Evolutionary conservation across 441 rosid genomes (phyloP).

Genomic region (Corymbia calophylla): DNA sequence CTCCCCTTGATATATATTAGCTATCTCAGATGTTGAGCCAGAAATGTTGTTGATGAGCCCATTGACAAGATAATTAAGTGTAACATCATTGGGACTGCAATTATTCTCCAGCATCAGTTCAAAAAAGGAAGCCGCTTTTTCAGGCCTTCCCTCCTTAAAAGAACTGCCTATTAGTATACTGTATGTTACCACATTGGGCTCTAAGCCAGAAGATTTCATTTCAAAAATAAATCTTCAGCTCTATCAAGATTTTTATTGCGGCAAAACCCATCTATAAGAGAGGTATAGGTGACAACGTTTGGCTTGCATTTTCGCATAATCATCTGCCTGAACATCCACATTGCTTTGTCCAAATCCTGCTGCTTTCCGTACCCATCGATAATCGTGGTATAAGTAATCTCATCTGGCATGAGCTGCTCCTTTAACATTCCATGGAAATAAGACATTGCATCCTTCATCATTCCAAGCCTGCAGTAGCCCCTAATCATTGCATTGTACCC

Average conservation of each 20-base stretch:
- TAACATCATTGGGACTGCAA: constrained; percentile 63
- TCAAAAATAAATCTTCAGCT: constrained; percentile 56
- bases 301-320: constrained; percentile 54
- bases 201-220: constrained; percentile 48
- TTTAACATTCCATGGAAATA: constrained; percentile 45
- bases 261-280: constrained; percentile 69
- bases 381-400: constrained; percentile 74
- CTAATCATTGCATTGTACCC: constrained; percentile 79
- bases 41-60: constrained; percentile 47
- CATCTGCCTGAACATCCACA: constrained; percentile 56
- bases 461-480: constrained; percentile 77
- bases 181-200: constrained; percentile 78
- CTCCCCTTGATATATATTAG: constrained; percentile 10
- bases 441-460: constrained; percentile 51
- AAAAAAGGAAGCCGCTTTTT: constrained; percentile 56
- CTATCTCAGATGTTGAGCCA: constrained; percentile 1
- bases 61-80: constrained; percentile 58
- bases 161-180: constrained; percentile 57
- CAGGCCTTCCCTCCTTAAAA: constrained; percentile 50
- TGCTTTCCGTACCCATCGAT: constrained; percentile 78
- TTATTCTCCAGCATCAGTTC: constrained; percentile 62
- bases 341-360: constrained; percentile 53
- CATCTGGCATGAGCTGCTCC: constrained; percentile 48
- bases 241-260: constrained; percentile 32
- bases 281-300: constrained; percentile 67